These are phyloP conservation scores for Collybia sordida DNA, from an alignment of 768 basidiomycete species.

Conservation along the genomic window DNA sequence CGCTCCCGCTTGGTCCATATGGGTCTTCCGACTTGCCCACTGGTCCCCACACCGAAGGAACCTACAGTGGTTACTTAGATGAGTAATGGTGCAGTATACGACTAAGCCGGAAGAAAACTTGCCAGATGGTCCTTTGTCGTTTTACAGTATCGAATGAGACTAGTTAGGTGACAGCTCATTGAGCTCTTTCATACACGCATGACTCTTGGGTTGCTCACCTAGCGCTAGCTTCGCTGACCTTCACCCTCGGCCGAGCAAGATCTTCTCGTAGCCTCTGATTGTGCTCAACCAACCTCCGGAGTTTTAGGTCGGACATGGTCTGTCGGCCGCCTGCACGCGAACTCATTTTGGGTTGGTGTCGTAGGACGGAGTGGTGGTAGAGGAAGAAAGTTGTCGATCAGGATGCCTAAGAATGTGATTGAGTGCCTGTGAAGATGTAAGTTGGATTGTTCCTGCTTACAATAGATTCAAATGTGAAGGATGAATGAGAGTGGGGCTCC, in stretches of 20 bases:
- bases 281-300: conserved; percentile 90
- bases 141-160: conserved; percentile 93
- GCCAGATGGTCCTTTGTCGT: conserved; percentile 82
- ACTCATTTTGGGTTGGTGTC: conserved; percentile 42
- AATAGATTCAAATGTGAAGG: too few relatives aligned
- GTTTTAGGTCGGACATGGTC: conserved; percentile 98
- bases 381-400: conserved; percentile 8
- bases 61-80: conserved; percentile 41
- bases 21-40: conserved; percentile 93
- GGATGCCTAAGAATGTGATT: background rate
- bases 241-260: conserved; percentile 81
- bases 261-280: conserved; percentile 91
- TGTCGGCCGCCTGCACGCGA: conserved; percentile 65
- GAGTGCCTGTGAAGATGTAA: background rate
- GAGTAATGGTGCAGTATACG: background rate
- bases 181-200: background rate
- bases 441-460: too few relatives aligned
- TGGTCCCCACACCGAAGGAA: conserved; percentile 96
- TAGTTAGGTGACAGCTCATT: conserved; percentile 28
- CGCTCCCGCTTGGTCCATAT: conserved; percentile 69
- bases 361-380: conserved; percentile 15
- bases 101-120: conserved; percentile 12
- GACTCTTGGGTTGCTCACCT: conserved; percentile 53
- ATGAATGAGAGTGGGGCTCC: background rate
- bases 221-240: conserved; percentile 89